Percentiles rank a stretch among this genome's conserved stretches.
phyloP scores from a whole-genome alignment of 345 rosid genomes.

The Litchi chinensis region DNA sequence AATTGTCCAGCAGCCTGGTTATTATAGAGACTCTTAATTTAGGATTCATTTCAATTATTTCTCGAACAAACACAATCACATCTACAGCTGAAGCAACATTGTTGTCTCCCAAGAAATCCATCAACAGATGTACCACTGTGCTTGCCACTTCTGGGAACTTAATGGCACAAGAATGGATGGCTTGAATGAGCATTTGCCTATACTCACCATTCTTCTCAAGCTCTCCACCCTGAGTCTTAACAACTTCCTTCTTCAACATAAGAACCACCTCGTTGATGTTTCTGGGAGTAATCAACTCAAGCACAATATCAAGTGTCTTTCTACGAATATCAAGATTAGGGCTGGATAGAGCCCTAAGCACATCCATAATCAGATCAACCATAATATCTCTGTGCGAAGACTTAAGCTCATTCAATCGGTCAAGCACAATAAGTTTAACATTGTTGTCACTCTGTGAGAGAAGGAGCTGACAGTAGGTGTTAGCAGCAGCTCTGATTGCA shows the following conservation, averaged over 20 bases:
- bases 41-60: constrained; percentile 84
- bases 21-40: constrained; percentile 83
- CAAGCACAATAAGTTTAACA: constrained; percentile 87
- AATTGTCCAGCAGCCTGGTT: constrained; percentile 82
- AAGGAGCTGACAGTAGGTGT: constrained; percentile 83
- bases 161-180: constrained; percentile 84
- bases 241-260: constrained; percentile 84
- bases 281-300: constrained; percentile 78
- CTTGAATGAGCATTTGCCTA: constrained; percentile 93
- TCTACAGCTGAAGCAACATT: constrained; percentile 90
- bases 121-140: constrained; percentile 85
- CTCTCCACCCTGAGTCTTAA: constrained; percentile 88
- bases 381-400: constrained; percentile 71
- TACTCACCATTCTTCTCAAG: constrained; percentile 91
- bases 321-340: constrained; percentile 82
- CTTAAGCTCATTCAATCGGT: constrained; percentile 77
- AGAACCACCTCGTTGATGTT: constrained; percentile 81
- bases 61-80: constrained; percentile 76
- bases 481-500: constrained; percentile 82
- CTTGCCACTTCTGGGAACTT: constrained; percentile 96
- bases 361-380: constrained; percentile 89
- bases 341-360: constrained; percentile 89
- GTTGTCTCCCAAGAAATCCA: constrained; percentile 92
- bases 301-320: constrained; percentile 82
- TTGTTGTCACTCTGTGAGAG: constrained; percentile 89